A percentile compares a stretch with the other conserved stretches of the same genome.
Evolutionary conservation across 2,329 filamentous ascomycete genomes (phyloP).

Genomic region (Arthrinium puccinioides): DNA sequence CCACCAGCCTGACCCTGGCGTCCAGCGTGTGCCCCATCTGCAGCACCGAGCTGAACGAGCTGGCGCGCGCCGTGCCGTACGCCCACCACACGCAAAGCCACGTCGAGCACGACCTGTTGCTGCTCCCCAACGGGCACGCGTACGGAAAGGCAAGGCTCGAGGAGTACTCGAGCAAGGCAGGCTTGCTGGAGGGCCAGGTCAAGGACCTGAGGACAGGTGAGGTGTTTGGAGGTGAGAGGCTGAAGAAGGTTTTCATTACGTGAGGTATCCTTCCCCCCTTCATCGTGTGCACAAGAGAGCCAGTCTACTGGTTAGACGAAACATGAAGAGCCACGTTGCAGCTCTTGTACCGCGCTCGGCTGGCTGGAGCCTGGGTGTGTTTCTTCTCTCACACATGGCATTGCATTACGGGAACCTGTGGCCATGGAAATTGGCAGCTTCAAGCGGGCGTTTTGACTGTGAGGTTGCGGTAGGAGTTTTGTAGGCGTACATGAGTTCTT

Average conservation of each 20-base stretch:
- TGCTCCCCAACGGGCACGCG: conserved; percentile 80
- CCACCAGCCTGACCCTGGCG: conserved; percentile 51
- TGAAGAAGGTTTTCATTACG: conserved; percentile 89
- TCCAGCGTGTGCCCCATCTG: conserved; percentile 85
- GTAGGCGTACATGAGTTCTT: too few species aligned
- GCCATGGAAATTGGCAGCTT: too few species aligned
- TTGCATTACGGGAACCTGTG: too few species aligned
- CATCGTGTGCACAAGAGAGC: too few species aligned
- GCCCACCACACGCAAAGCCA: conserved; percentile 92
- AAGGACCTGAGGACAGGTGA: conserved; percentile 75
- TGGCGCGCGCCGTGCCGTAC: conserved; percentile 84
- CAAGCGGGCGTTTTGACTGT: too few species aligned
- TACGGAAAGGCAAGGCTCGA: conserved; percentile 72
- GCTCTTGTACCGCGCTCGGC: too few species aligned
- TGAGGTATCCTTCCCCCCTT: too few species aligned
- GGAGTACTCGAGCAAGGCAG: conserved; percentile 73
- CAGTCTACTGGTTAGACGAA: too few species aligned
- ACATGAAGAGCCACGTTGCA: too few species aligned
- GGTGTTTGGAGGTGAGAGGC: conserved; percentile 49
- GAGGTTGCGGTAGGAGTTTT: too few species aligned
- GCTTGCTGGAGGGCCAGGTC: conserved; percentile 57
- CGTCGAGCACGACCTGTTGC: conserved; percentile 78
- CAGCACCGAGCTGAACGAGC: conserved; percentile 86
- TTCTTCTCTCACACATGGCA: too few species aligned
- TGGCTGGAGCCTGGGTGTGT: too few species aligned